These are phyloP conservation scores for Mycena floridula DNA, from an alignment of 768 basidiomycete genomes.

Conservation along the genomic window DNA sequence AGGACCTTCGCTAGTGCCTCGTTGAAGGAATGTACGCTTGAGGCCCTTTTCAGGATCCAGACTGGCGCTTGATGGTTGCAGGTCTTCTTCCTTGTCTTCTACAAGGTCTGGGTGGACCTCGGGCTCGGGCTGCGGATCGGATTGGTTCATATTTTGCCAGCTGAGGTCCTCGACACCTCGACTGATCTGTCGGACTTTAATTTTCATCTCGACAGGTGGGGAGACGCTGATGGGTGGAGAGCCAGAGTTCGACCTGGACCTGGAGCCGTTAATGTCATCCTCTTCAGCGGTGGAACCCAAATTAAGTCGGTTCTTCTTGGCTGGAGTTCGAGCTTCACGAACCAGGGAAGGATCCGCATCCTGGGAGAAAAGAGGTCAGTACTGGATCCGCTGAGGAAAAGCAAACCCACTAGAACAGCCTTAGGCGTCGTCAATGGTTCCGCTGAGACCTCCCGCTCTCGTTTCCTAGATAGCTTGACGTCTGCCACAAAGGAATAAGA, in stretches of 20 bases:
- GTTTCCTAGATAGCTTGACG: conserved; percentile 58
- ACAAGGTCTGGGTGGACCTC: conserved; percentile 1
- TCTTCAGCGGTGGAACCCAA: conserved; percentile 63
- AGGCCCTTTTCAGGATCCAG: conserved; percentile 44
- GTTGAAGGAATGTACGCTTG: conserved; percentile 66
- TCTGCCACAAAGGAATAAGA: conserved; percentile 20
- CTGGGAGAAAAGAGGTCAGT: conserved; percentile 14
- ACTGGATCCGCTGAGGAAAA: conserved; percentile 8
- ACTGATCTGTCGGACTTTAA: conserved; percentile 66
- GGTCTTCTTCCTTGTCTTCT: not conserved
- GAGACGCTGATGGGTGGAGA: conserved; percentile 49
- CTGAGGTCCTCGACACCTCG: conserved; percentile 74
- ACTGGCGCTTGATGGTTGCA: not conserved
- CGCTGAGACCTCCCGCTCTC: conserved; percentile 72
- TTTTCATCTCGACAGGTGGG: conserved; percentile 74
- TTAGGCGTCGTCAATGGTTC: conserved; percentile 56
- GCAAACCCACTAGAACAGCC: conserved; percentile 27
- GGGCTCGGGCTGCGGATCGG: conserved; percentile 2
- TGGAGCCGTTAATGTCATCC: conserved; percentile 32
- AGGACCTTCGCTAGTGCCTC: conserved; percentile 59
- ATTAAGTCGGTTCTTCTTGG: conserved; percentile 73
- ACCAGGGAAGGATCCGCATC: conserved; percentile 11
- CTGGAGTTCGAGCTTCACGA: conserved; percentile 40
- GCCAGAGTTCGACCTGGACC: conserved; percentile 36
- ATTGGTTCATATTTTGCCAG: conserved; percentile 50